Conservation (phyloP, 108 stramenopile species). For the Pseudonitzschia multiseries region DNA sequence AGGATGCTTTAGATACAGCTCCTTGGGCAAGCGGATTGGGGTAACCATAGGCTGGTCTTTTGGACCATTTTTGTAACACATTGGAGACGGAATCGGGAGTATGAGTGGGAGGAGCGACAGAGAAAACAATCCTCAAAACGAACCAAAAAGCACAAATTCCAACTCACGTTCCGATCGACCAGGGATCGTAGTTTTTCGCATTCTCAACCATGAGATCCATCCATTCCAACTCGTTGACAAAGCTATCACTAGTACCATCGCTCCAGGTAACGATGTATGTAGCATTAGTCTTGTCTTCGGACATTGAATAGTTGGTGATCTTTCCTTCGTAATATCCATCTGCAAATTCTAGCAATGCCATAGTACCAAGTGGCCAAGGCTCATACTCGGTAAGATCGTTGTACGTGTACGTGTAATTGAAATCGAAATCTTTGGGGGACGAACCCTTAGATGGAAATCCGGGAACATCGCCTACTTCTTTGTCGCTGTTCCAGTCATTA, state of each 20-base stretch:
- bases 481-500: background rate
- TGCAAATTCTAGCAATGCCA: conserved; percentile 8
- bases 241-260: conserved; percentile 9
- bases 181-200: conserved; percentile 14
- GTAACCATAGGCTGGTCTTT: conserved; percentile 4
- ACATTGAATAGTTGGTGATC: background rate
- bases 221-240: conserved; percentile 8
- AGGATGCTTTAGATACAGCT: no score
- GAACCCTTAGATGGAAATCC: background rate
- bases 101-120: background rate
- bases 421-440: conserved; percentile 47
- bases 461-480: background rate
- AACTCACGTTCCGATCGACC: conserved; percentile 11
- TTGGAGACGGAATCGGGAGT: background rate
- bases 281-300: background rate
- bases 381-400: conserved; percentile 4
- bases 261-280: conserved; percentile 9
- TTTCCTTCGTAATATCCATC: conserved; percentile 11
- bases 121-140: background rate
- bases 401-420: conserved; percentile 33
- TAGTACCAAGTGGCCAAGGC: conserved; percentile 5
- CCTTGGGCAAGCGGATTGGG: background rate
- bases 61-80: background rate
- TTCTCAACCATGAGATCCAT: conserved; percentile 17
- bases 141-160: background rate